These are phyloP conservation scores for Sechiopsis laciniata DNA, from an alignment of 306 rosid genomes.

Conservation along the genomic window DNA sequence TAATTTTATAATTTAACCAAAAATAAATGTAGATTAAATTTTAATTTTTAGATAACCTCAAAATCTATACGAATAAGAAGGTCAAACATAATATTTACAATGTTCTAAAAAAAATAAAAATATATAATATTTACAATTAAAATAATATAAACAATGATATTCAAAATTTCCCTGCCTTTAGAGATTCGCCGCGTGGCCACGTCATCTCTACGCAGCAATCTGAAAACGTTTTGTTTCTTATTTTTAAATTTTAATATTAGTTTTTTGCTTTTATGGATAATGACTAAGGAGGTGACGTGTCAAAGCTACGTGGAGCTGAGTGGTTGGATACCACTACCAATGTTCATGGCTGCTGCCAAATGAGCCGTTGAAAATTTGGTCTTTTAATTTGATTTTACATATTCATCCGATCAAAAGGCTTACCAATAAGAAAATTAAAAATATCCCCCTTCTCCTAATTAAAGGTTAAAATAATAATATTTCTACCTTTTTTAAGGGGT, in stretches of 20 bases:
- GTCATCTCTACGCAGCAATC: slow-evolving; percentile 15
- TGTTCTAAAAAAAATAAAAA: no score
- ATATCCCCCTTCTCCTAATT: no score
- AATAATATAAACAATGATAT: background rate
- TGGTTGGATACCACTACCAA: background rate
- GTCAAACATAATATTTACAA: no score
- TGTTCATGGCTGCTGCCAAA: background rate
- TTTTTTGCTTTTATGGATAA: background rate
- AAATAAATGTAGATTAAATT: no score
- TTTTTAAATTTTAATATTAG: background rate
- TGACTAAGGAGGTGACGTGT: background rate
- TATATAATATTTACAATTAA: background rate
- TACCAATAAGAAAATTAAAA: no score
- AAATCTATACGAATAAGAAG: no score
- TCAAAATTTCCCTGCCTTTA: background rate
- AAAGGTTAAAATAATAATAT: no score
- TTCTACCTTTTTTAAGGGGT: no score
- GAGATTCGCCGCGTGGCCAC: slow-evolving; percentile 10
- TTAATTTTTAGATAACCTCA: no score
- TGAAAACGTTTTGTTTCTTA: background rate
- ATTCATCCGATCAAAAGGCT: no score
- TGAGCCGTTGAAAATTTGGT: background rate
- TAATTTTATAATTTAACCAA: no score
- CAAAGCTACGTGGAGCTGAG: background rate
- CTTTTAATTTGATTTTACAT: background rate